These are phyloP conservation scores for Boletellus ananiceps DNA, from an alignment of 768 basidiomycete genomes.

Conservation along the genomic window DNA sequence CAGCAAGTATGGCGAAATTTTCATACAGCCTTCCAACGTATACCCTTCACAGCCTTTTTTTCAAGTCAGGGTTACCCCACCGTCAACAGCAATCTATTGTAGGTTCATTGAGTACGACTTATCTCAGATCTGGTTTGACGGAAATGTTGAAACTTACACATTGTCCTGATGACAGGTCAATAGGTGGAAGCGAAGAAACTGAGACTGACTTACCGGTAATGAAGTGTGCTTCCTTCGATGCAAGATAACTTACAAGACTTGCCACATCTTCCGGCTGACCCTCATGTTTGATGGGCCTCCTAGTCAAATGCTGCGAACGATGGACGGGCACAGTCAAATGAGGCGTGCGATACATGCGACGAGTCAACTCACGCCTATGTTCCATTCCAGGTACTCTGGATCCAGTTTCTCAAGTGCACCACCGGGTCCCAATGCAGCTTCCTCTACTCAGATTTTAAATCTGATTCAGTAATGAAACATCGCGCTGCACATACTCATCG, in stretches of 20 bases:
- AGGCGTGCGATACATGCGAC: not conserved
- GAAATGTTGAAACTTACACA: not conserved
- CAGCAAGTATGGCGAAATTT: not conserved
- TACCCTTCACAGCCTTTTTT: not conserved
- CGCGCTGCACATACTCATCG: slow-evolving; percentile 24
- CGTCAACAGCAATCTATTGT: not conserved
- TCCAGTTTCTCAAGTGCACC: not conserved
- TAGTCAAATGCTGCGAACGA: not conserved
- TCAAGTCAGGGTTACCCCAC: not conserved
- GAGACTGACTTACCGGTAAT: not conserved
- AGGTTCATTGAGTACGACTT: not conserved
- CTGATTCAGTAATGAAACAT: not conserved
- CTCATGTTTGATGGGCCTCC: slow-evolving; percentile 3
- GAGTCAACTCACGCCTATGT: slow-evolving; percentile 1
- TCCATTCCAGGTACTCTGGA: not conserved
- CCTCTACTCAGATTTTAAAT: not conserved
- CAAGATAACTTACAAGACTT: slow-evolving; percentile 34
- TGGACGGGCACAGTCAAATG: not conserved
- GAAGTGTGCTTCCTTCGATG: slow-evolving; percentile 32
- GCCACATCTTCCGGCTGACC: slow-evolving; percentile 35
- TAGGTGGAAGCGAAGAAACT: not conserved
- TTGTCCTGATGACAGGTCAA: not conserved
- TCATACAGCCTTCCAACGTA: too few species aligned
- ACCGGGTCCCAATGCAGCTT: not conserved
- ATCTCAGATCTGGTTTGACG: too few species aligned